Percentiles rank a stretch among this genome's conserved stretches.
These are phyloP conservation scores for Rhizopus delemar DNA, from an alignment of 371 early-diverging fungal species.

Conservation along the genomic window DNA sequence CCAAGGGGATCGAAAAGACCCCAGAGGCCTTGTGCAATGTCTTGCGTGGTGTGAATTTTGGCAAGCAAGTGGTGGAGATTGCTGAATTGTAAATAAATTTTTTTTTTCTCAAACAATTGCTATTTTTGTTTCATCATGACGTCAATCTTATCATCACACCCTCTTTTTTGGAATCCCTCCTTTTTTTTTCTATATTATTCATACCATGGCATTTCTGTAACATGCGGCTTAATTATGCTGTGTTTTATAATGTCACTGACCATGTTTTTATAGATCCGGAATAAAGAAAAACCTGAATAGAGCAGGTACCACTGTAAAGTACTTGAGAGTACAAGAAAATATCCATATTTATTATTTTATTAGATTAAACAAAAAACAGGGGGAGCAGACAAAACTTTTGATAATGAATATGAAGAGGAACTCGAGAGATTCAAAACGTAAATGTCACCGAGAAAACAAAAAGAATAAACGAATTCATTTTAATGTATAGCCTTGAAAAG, in stretches of 20 bases:
- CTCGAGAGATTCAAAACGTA: constrained; percentile 79
- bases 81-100: constrained; percentile 26
- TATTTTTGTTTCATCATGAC: not conserved
- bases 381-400: constrained; percentile 73
- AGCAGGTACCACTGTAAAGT: constrained; percentile 75
- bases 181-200: not conserved
- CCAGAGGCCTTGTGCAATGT: constrained; percentile 76
- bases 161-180: not conserved
- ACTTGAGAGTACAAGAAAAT: not conserved
- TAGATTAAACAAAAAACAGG: constrained; percentile 76
- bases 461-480: constrained; percentile 5
- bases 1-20: constrained; percentile 80
- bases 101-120: not conserved
- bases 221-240: no score
- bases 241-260: not conserved
- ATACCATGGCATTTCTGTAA: constrained; percentile 48
- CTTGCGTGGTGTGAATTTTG: constrained; percentile 81
- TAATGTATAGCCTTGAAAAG: constrained; percentile 68
- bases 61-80: constrained; percentile 82
- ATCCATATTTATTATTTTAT: not conserved
- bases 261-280: constrained; percentile 61
- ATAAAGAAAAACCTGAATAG: constrained; percentile 84
- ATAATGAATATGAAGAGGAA: constrained; percentile 87
- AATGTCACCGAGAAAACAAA: constrained; percentile 7
- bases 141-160: not conserved